These are phyloP conservation scores for Paecilomyces variotii DNA, from an alignment of 2,329 filamentous ascomycete species.

Conservation along the genomic window DNA sequence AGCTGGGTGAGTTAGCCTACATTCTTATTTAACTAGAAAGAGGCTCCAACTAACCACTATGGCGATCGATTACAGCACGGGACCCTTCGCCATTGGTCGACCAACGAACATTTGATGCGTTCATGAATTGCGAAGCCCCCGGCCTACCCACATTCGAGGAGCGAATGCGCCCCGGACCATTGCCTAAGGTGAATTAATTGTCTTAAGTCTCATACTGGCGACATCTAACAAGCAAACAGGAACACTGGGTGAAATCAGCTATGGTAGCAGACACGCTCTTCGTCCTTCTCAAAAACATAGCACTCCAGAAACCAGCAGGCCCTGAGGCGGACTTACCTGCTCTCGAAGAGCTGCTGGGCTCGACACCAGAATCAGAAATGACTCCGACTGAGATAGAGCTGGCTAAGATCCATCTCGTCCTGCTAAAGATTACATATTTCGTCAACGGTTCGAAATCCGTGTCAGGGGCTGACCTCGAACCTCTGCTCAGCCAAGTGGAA, in stretches of 20 bases:
- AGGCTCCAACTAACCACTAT: background rate
- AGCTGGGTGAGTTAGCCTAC: conserved; percentile 24
- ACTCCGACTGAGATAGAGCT: conserved; percentile 27
- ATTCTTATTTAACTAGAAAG: background rate
- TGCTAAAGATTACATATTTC: conserved; percentile 26
- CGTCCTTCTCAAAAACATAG: conserved; percentile 22
- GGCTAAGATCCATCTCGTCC: conserved; percentile 22
- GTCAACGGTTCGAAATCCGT: conserved; percentile 26
- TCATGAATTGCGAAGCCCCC: conserved; percentile 33
- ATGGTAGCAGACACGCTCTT: conserved; percentile 29
- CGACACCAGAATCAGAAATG: conserved; percentile 22
- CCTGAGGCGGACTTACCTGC: conserved; percentile 18
- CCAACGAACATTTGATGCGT: conserved; percentile 30
- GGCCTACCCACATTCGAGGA: conserved; percentile 29
- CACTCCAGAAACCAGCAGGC: conserved; percentile 23
- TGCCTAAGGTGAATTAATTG: conserved; percentile 25
- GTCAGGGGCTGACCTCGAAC: conserved; percentile 20
- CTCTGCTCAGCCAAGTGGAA: conserved; percentile 20
- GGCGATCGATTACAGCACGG: conserved; percentile 15
- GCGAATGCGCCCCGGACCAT: conserved; percentile 29
- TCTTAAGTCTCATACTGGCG: background rate
- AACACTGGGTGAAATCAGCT: conserved; percentile 27
- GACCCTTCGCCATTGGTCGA: conserved; percentile 22
- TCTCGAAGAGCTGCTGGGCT: conserved; percentile 16
- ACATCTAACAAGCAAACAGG: conserved; percentile 20